Conservation (phyloP, 2,329 filamentous ascomycete genomes). For the Sporothrix luriei region DNA sequence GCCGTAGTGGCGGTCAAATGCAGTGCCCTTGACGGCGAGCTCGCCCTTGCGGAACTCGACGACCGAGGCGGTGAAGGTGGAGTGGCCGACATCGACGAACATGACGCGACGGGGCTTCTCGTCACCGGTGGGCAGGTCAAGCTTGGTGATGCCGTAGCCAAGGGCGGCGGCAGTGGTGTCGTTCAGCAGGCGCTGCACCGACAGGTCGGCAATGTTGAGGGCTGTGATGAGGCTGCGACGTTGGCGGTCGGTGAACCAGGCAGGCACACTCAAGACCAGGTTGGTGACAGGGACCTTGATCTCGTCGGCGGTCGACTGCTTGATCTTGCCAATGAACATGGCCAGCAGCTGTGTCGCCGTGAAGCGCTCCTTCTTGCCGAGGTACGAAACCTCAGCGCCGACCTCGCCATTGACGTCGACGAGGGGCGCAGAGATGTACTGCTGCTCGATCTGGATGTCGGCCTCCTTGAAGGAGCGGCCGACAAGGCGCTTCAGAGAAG, state of each 20-base stretch:
- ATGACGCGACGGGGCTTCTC: constrained; percentile 89
- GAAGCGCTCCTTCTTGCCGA: constrained; percentile 94
- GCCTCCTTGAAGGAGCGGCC: constrained; percentile 86
- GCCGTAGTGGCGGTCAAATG: constrained; percentile 94
- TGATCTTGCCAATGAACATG: constrained; percentile 96
- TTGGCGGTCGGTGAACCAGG: constrained; percentile 97
- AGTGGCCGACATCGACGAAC: constrained; percentile 95
- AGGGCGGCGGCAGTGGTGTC: constrained; percentile 95
- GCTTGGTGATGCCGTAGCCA: constrained; percentile 96
- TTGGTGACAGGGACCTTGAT: constrained; percentile 89
- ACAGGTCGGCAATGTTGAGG: constrained; percentile 89
- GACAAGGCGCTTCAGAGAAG: constrained; percentile 86
- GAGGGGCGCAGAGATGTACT: constrained; percentile 82
- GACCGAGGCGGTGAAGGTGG: constrained; percentile 90
- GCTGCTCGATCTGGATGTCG: constrained; percentile 89
- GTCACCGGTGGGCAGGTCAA: constrained; percentile 83
- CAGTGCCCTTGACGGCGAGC: constrained; percentile 86
- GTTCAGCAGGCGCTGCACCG: constrained; percentile 92
- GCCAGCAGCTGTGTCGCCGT: constrained; percentile 89
- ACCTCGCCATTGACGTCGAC: constrained; percentile 92
- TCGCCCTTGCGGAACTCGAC: constrained; percentile 98
- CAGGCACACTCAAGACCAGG: constrained; percentile 88
- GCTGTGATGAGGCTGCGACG: constrained; percentile 87
- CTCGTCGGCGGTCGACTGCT: constrained; percentile 82
- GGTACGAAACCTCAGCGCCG: constrained; percentile 88